A percentile compares a stretch with the other conserved stretches of the same genome.
Evolutionary conservation across 805 yeast species (phyloP).

Genomic region (Yueomyces sp.): DNA sequence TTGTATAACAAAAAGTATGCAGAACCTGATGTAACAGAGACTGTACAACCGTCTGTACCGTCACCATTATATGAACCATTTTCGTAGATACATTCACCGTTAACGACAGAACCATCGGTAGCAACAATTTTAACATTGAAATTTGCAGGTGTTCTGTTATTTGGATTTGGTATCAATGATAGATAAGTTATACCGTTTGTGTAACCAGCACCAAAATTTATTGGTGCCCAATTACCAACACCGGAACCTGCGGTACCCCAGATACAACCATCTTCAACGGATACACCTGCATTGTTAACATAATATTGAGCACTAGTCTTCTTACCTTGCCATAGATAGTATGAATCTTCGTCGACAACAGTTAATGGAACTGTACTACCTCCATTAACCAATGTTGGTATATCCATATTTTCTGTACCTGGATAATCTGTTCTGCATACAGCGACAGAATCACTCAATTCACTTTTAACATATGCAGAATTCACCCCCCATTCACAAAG

Average conservation of each 20-base stretch:
- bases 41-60: slow-evolving; percentile 80
- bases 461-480: slow-evolving; percentile 54
- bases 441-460: slow-evolving; percentile 57
- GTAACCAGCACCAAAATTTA: slow-evolving; percentile 86
- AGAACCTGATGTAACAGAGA: slow-evolving; percentile 63
- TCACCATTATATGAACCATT: slow-evolving; percentile 19
- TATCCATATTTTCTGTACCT: slow-evolving; percentile 96
- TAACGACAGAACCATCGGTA: slow-evolving; percentile 42
- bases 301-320: slow-evolving; percentile 90
- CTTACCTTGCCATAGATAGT: slow-evolving; percentile 73
- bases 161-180: slow-evolving; percentile 90
- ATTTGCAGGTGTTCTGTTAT: slow-evolving; percentile 56
- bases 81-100: slow-evolving; percentile 70
- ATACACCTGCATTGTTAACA: slow-evolving; percentile 92
- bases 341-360: slow-evolving; percentile 63
- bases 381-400: slow-evolving; percentile 72
- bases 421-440: slow-evolving; percentile 98
- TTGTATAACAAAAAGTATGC: slow-evolving; percentile 66
- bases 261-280: slow-evolving; percentile 79
- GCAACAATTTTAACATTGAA: slow-evolving; percentile 71
- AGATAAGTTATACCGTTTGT: slow-evolving; percentile 60
- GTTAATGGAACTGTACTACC: slow-evolving; percentile 57
- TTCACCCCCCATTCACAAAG: slow-evolving; percentile 82
- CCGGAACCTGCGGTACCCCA: slow-evolving; percentile 78
- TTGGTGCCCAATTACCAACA: slow-evolving; percentile 97